A percentile compares a stretch with the other conserved stretches of the same genome.
phyloP scores from a whole-genome alignment of 2,329 filamentous ascomycete genomes.

The Arthrobotrys conoides region DNA sequence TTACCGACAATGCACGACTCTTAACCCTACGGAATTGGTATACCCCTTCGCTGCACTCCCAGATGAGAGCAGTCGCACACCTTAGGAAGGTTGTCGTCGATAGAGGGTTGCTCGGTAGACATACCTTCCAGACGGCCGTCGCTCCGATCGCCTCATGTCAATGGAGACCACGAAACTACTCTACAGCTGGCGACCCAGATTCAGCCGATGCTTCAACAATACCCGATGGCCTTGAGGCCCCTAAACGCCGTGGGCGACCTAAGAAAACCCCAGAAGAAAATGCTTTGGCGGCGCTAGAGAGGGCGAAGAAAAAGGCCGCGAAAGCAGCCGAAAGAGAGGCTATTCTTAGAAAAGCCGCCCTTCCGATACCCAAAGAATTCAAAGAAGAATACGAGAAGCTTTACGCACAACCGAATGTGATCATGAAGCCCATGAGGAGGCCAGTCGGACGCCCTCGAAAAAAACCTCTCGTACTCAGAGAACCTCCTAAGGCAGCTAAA shows the following conservation, averaged over 20 bases:
- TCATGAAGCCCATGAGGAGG: slow-evolving; percentile 12
- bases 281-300: slow-evolving; percentile 1
- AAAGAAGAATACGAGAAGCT: neutral
- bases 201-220: neutral
- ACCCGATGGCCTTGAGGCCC: neutral
- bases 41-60: neutral
- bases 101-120: slow-evolving; percentile 30
- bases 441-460: neutral
- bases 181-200: neutral
- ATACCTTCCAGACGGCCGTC: slow-evolving; percentile 2
- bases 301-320: neutral
- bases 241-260: neutral
- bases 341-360: neutral
- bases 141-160: slow-evolving; percentile 19
- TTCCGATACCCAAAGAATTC: neutral
- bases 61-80: slow-evolving; percentile 48
- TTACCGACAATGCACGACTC: slow-evolving; percentile 1
- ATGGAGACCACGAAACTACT: slow-evolving; percentile 15
- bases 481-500: neutral
- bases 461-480: neutral
- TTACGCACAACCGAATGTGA: neutral
- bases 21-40: neutral
- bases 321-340: neutral
- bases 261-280: slow-evolving; percentile 3
- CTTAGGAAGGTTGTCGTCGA: slow-evolving; percentile 36